Evolutionary conservation across 139 green algal species (phyloP).

Genomic region (Spirogloea muscicola): DNA sequence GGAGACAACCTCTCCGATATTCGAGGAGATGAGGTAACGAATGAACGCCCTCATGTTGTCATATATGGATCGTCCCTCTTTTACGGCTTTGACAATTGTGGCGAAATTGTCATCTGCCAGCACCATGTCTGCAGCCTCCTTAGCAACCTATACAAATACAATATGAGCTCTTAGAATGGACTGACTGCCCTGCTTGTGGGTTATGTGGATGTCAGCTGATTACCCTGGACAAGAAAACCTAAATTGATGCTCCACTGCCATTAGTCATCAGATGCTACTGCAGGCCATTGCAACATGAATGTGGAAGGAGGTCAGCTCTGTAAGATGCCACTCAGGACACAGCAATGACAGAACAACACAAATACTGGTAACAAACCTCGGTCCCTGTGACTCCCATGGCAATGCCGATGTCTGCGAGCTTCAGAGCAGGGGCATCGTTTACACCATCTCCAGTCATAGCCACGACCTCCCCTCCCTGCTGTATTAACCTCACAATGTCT

Average conservation of each 20-base stretch:
- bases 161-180: no score
- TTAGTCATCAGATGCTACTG: no score
- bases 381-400: slow-evolving; percentile 94
- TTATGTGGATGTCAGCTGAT: no score
- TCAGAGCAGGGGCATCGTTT: slow-evolving; percentile 98
- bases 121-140: slow-evolving; percentile 95
- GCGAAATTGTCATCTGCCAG: slow-evolving; percentile 95
- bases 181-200: no score
- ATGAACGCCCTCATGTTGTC: slow-evolving; percentile 99
- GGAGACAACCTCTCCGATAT: slow-evolving; percentile 96
- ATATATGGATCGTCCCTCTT: slow-evolving; percentile 95
- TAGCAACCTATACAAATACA: no score
- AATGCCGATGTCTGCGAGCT: slow-evolving; percentile 96
- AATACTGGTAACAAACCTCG: no score
- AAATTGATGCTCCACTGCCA: no score
- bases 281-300: no score
- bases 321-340: no score
- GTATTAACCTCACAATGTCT: slow-evolving; percentile 83
- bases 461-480: slow-evolving; percentile 72
- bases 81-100: slow-evolving; percentile 90
- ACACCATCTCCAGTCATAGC: slow-evolving; percentile 99
- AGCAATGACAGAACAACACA: no score
- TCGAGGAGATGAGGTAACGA: slow-evolving; percentile 99
- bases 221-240: no score
- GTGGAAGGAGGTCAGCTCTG: no score